phyloP scores from a whole-genome alignment of 179 eudicot genomes.

The Vitellaria paradoxa region DNA sequence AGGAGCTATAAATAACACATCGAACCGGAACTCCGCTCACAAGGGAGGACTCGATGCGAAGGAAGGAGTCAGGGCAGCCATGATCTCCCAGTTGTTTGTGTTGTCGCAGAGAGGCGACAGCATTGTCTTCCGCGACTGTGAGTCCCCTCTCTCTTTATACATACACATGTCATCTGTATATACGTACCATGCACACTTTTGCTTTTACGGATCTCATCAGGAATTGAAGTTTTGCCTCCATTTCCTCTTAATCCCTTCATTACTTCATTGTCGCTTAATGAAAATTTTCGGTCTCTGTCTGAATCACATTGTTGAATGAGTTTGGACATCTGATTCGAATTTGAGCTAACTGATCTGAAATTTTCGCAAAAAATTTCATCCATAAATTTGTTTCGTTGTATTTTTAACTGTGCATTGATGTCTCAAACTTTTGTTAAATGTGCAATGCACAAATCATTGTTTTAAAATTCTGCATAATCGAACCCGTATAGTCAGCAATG shows the following conservation, averaged over 20 bases:
- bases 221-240: not conserved
- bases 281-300: not conserved
- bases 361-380: not conserved
- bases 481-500: no score
- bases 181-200: not conserved
- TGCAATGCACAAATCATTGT: not conserved
- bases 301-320: not conserved
- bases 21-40: no score
- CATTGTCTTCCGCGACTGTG: slow-evolving; percentile 93
- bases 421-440: not conserved
- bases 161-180: not conserved
- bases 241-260: not conserved
- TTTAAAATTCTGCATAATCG: not conserved
- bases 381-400: not conserved
- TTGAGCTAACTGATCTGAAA: slow-evolving; percentile 6
- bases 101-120: slow-evolving; percentile 94
- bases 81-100: slow-evolving; percentile 96
- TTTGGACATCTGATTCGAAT: not conserved
- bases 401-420: not conserved
- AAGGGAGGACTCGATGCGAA: not conserved
- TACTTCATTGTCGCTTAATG: not conserved
- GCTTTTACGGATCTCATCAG: not conserved
- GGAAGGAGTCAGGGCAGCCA: slow-evolving; percentile 12
- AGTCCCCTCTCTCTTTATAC: slow-evolving; percentile 25
- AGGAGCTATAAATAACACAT: no score